Evolutionary conservation across 768 basidiomycete genomes (phyloP), one percentile per base, ranked within the genome.

Genomic region (Pulveroboletus sp.): DNA sequence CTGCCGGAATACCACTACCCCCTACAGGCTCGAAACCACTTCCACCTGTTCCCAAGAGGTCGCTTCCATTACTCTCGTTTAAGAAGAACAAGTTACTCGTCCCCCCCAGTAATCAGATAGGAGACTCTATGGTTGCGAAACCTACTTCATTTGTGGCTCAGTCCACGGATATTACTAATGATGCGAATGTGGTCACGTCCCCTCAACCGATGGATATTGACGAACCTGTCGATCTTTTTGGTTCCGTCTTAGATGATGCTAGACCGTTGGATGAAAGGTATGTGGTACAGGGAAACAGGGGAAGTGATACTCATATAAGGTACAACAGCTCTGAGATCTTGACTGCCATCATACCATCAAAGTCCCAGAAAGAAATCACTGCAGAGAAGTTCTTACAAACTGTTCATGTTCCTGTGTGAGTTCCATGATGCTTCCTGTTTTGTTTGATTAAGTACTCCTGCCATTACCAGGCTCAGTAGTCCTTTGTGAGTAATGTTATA

Each of bases 1-100:
- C 71, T 24, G 69, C 72, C 38, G 69, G 67, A 9, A 73, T 76
- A 13, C 60, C 73, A 21, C 67, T 61, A 8, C 71, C 69, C 18
- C 55, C 39, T 21, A 43, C 62, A 11, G 55, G 54, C 3, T 73
- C 78, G 0, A 80, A 71, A 55, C 63, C 66, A 1, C 62, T 67
- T 42, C 56, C 49, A 37, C 41, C 28, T 11, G 30, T 32, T 24
- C 55, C 57, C n/a, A 59, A 58, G 46, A 69, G 56, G 35, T 45
- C 62, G 9, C 46, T 71, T 38, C 55, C 61, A 41, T 46, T 60
- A n/a, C 63, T 78, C 9, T 71, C 65, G 28, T 77, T 80, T 58
- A 79, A 74, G 61, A 80, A 77, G 57, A 68, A 47, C 21, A 68
- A 60, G 43, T 53, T 63, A 6, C 38, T 55, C 27, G n/a, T 46